Percentiles rank a stretch among this genome's conserved stretches.
Conservation (phyloP, 2,329 filamentous ascomycete genomes). For the Coniosporium tulheliwenetii region DNA sequence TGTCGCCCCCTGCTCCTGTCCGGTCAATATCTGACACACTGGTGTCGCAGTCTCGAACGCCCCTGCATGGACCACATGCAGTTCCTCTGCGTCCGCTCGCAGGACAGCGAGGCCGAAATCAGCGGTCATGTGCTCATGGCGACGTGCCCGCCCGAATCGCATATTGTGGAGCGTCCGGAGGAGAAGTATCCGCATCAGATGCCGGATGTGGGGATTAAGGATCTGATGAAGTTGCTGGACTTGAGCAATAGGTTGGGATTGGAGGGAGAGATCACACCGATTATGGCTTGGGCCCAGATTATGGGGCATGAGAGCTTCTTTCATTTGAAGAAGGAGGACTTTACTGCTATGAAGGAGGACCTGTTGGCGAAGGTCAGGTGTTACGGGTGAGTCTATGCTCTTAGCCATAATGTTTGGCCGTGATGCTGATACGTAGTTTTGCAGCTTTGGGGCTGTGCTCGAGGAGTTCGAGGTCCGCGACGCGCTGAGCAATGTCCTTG, state of each 20-base stretch:
- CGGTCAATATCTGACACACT: not conserved
- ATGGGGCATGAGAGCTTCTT: conserved; percentile 53
- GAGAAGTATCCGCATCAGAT: conserved; percentile 53
- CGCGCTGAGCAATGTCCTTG: conserved; percentile 57
- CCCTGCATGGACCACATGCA: conserved; percentile 88
- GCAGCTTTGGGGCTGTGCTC: conserved; percentile 50
- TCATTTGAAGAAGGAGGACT: conserved; percentile 52
- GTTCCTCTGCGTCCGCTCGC: conserved; percentile 49
- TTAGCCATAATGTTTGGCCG: not conserved
- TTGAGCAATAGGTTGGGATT: conserved; percentile 70
- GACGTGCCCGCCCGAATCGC: conserved; percentile 61
- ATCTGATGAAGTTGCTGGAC: conserved; percentile 68
- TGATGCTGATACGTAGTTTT: conserved; percentile 7
- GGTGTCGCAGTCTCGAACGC: conserved; percentile 55
- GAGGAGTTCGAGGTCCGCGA: conserved; percentile 64
- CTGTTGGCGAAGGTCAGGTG: conserved; percentile 72
- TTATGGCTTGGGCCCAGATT: conserved; percentile 86
- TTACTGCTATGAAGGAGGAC: conserved; percentile 56
- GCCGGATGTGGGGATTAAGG: conserved; percentile 61
- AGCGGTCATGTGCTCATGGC: conserved; percentile 92
- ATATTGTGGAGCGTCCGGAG: conserved; percentile 38
- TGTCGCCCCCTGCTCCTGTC: too few species aligned
- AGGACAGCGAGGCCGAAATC: conserved; percentile 47
- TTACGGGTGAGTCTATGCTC: conserved; percentile 57
- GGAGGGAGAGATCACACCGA: conserved; percentile 82